Evolutionary conservation across 1,284 basidiomycete species (phyloP), one percentile per base, ranked within the genome.

Genomic region (Peniophora sp.): DNA sequence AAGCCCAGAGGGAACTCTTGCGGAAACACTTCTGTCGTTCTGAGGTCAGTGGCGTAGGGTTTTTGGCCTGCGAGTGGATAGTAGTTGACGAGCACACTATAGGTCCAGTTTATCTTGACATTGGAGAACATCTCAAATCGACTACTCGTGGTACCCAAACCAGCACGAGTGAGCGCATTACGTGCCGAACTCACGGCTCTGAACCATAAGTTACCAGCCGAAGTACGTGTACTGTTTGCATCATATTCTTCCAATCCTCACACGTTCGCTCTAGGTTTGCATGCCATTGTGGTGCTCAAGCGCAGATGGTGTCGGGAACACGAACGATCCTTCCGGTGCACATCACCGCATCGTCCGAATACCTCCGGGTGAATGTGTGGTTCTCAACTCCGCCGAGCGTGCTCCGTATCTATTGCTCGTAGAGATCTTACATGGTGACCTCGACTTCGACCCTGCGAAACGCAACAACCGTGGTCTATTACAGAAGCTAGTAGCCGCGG

Each of bases 281-380:
- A 92, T 98, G 83, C 95, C 94, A 23, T 80, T 97, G 72, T 98
- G 95, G 95, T 97, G 94, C 63, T 70, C 81, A 11, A 88, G 90
- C 9, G 84, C 81, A 32, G 85, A 85, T 65, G 68, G 60, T 48
- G 71, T 74, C 36, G 63, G 64, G 50, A 62, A 67, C 24, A 57
- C 69, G 11, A 65, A 67, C 59, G 60, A 67, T 52, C 60, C 70
- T 45, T 71, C 78, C 9, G 73, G 83, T 62, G 81, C 86, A 6
- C 96, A 99, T 64, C 95, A 98, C 64, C 85, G 93, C 36, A 93
- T 99, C 50, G 92, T 99, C 41, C 85, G 97, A 58, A 97, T 99
- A 65, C 95, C 95, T 15, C 96, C 97, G 2, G 92, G 94, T 20
- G 97, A 99, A 72, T 92, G 92, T 42, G 97, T 99, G 34, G 97